Evolutionary conservation across 805 yeast species (phyloP).

Genomic region (Candida vaughaniae): DNA sequence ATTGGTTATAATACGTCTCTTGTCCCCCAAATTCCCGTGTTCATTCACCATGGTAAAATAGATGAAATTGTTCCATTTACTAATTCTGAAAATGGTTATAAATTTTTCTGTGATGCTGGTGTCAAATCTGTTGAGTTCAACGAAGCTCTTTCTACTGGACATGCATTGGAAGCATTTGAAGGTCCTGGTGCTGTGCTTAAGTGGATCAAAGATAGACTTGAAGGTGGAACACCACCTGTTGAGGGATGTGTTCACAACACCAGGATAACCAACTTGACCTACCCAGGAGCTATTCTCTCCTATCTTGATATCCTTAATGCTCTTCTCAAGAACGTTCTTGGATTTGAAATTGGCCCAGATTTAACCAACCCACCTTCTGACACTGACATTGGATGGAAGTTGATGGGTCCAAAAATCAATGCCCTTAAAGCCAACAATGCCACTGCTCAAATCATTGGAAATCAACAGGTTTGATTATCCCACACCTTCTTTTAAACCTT

Average conservation of each 20-base stretch:
- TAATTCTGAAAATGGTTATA: slow-evolving; percentile 18
- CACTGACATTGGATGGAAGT: not conserved
- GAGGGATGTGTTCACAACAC: slow-evolving; percentile 52
- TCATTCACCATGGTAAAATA: slow-evolving; percentile 19
- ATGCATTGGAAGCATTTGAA: slow-evolving; percentile 17
- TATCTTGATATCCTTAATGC: slow-evolving; percentile 1
- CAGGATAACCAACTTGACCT: slow-evolving; percentile 9
- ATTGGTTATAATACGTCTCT: slow-evolving; percentile 8
- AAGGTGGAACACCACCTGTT: slow-evolving; percentile 41
- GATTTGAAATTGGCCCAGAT: slow-evolving; percentile 1
- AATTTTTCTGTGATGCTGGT: slow-evolving; percentile 26
- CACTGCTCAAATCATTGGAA: not conserved
- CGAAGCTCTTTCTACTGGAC: slow-evolving; percentile 21
- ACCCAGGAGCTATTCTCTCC: slow-evolving; percentile 6
- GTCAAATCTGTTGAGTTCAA: slow-evolving; percentile 27
- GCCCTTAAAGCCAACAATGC: not conserved
- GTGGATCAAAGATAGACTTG: slow-evolving; percentile 18
- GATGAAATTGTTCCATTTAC: slow-evolving; percentile 23
- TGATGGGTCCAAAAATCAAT: not conserved
- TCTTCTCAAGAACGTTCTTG: slow-evolving; percentile 1
- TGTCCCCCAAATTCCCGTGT: slow-evolving; percentile 22
- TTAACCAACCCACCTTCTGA: not conserved
- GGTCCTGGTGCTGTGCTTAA: slow-evolving; percentile 20
- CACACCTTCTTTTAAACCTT: too few relatives aligned
- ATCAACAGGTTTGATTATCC: not conserved